These are phyloP conservation scores for Glycine tomentella DNA, from an alignment of 306 rosid genomes.

Conservation along the genomic window DNA sequence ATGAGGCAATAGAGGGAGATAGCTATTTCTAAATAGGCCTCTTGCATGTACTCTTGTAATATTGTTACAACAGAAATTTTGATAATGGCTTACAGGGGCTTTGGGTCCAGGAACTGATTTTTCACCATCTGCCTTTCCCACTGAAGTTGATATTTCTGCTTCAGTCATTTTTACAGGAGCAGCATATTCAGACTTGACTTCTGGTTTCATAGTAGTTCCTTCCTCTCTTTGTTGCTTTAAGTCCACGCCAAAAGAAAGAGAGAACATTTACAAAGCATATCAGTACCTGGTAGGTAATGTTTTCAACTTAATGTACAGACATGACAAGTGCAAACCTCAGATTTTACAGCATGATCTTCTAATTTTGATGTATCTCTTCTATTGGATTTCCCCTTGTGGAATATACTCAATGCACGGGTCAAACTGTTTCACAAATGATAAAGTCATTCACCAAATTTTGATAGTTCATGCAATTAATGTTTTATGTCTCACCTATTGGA, in stretches of 20 bases:
- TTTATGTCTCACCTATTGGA: conserved; percentile 65
- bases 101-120: conserved; percentile 59
- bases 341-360: conserved; percentile 64
- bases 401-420: conserved; percentile 82
- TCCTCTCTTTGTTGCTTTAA: conserved; percentile 55
- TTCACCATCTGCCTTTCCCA: conserved; percentile 55
- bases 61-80: not conserved
- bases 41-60: no score
- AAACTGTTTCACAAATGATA: conserved; percentile 65
- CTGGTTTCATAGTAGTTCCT: not conserved
- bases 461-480: conserved; percentile 22
- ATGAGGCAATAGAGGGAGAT: not conserved
- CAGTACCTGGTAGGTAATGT: not conserved
- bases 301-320: conserved; percentile 36
- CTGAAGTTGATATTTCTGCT: conserved; percentile 52
- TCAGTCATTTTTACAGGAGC: conserved; percentile 61
- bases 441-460: conserved; percentile 25
- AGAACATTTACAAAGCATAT: not conserved
- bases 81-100: conserved; percentile 56
- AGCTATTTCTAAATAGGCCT: no score
- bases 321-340: conserved; percentile 66
- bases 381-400: conserved; percentile 67
- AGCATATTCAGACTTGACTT: conserved; percentile 47
- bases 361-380: conserved; percentile 64
- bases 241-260: not conserved